These are phyloP conservation scores for Aspergillus sp. DNA, from an alignment of 2,329 filamentous ascomycete genomes.

Conservation along the genomic window DNA sequence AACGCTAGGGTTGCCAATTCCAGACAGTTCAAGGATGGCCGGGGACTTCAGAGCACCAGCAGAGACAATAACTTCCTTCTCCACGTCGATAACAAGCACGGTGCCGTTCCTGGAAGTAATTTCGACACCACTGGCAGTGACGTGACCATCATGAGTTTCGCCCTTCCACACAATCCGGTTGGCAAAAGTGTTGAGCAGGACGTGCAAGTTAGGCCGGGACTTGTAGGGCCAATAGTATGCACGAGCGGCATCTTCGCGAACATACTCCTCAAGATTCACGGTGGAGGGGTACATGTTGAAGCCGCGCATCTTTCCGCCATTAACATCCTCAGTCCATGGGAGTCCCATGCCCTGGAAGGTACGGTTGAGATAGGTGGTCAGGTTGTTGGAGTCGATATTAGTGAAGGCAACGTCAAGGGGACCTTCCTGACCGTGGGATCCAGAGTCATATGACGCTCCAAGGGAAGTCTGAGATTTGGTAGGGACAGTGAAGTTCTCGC, in stretches of 20 bases:
- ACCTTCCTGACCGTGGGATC: constrained; percentile 28
- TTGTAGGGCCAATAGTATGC: constrained; percentile 48
- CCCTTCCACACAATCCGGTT: constrained; percentile 43
- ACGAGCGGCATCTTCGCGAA: constrained; percentile 48
- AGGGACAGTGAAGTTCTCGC: constrained; percentile 26
- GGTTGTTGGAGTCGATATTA: constrained; percentile 17
- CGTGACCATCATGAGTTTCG: constrained; percentile 20
- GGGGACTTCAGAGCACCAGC: constrained; percentile 58
- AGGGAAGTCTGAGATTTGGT: constrained; percentile 17
- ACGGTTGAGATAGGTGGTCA: constrained; percentile 33
- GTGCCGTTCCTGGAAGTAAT: constrained; percentile 3
- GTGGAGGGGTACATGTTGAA: constrained; percentile 44
- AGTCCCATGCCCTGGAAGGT: constrained; percentile 39
- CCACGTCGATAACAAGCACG: constrained; percentile 20
- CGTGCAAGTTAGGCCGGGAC: constrained; percentile 42
- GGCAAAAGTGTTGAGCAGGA: constrained; percentile 43
- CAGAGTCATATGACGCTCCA: constrained; percentile 27
- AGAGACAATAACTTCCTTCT: constrained; percentile 57
- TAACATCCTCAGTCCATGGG: constrained; percentile 42
- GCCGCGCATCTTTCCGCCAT: constrained; percentile 46
- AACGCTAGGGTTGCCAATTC: constrained; percentile 48
- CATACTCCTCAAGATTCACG: constrained; percentile 34
- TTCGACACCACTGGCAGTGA: constrained; percentile 7
- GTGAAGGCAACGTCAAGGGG: constrained; percentile 30
- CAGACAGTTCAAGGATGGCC: constrained; percentile 58